Evolutionary conservation across 805 yeast species (phyloP).

Genomic region (Zygoascus biomembranicola): DNA sequence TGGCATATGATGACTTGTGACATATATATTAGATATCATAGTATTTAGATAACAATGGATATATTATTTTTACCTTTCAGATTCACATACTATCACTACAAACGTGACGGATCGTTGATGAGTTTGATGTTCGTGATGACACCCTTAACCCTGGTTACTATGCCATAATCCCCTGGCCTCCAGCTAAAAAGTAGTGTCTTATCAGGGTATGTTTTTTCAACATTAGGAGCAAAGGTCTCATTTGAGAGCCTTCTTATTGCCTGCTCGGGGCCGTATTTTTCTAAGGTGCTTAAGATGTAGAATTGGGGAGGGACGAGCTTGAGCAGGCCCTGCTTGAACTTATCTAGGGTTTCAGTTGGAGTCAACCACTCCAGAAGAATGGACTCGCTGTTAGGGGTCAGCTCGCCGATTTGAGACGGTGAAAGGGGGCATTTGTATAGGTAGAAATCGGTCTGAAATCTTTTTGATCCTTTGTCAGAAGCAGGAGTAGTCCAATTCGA

Average conservation of each 20-base stretch:
- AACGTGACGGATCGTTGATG: background rate
- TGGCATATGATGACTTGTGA: background rate
- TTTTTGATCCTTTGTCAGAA: constrained; percentile 7
- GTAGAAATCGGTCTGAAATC: constrained; percentile 25
- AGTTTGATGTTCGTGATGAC: background rate
- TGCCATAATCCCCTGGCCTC: constrained; percentile 1
- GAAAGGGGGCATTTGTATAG: constrained; percentile 12
- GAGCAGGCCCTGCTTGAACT: constrained; percentile 16
- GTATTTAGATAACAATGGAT: background rate
- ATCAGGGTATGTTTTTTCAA: background rate
- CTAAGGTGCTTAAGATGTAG: constrained; percentile 17
- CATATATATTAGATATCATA: background rate
- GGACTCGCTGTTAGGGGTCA: background rate
- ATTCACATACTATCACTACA: background rate
- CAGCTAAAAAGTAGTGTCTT: background rate
- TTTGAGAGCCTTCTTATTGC: constrained; percentile 8
- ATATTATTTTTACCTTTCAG: background rate
- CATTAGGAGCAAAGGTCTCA: constrained; percentile 18
- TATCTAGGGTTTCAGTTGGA: constrained; percentile 18
- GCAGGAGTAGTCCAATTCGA: constrained; percentile 27
- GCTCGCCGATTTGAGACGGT: constrained; percentile 6
- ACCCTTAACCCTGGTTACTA: background rate
- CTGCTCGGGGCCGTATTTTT: constrained; percentile 8
- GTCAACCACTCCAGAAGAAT: constrained; percentile 21
- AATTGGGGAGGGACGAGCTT: constrained; percentile 27